phyloP scores from a whole-genome alignment of 805 yeast species.

The Candida mattraensis region DNA sequence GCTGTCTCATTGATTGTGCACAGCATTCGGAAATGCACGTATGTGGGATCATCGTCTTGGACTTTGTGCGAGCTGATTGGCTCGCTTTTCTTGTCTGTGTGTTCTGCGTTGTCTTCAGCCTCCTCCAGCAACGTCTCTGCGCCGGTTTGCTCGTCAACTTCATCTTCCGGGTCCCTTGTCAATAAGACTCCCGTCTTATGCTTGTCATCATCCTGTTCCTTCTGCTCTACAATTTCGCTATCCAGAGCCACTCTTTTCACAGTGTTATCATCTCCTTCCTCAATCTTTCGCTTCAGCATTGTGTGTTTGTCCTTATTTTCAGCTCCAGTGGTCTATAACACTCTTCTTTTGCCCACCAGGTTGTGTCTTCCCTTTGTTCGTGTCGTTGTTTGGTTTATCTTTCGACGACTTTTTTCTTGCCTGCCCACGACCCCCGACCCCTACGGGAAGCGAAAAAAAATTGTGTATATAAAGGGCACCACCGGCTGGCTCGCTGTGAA shows the following conservation, averaged over 20 bases:
- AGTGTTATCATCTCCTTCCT: constrained; percentile 55
- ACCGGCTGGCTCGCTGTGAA: too few relatives aligned
- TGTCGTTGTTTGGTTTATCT: too few relatives aligned
- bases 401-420: too few relatives aligned
- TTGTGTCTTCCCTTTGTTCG: too few relatives aligned
- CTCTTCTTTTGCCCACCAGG: too few relatives aligned
- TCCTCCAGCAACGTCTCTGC: constrained; percentile 4
- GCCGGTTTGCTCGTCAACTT: constrained; percentile 1
- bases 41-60: constrained; percentile 52
- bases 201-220: constrained; percentile 42
- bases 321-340: too few relatives aligned
- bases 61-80: constrained; percentile 26
- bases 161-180: constrained; percentile 14
- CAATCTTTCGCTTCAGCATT: constrained; percentile 67
- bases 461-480: too few relatives aligned
- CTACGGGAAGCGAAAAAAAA: too few relatives aligned
- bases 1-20: constrained; percentile 78
- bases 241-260: constrained; percentile 72
- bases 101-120: background rate
- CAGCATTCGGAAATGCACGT: constrained; percentile 69
- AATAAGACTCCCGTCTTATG: constrained; percentile 43
- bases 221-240: constrained; percentile 50
- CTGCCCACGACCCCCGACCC: too few relatives aligned
- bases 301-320: too few relatives aligned
- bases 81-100: constrained; percentile 11